Evolutionary conservation across 2,329 filamentous ascomycete species (phyloP), one percentile per base, ranked within the genome.

Genomic region (Pleoardoris graminearum): DNA sequence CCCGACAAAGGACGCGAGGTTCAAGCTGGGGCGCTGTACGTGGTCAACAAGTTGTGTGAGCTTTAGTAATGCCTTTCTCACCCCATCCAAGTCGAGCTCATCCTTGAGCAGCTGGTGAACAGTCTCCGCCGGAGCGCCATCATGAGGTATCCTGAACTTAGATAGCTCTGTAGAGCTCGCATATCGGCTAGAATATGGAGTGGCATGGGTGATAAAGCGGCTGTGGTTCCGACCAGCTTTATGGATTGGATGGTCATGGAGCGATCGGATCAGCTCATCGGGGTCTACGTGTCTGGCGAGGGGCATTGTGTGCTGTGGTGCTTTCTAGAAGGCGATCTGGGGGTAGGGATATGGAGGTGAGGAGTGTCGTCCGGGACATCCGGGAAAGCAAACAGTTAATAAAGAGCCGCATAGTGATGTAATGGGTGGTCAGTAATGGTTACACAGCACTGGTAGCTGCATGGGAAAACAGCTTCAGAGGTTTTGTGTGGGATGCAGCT

Each of bases 1-100:
- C 32, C 83, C 82, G 1, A 90, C 87, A 54, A 90, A 90, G 60
- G 82, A 71, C 8, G 87, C 86, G 22, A 88, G 73, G 63, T 90
- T 90, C 57, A 89, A 74, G 59, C 86, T 87, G 0, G 87, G 86
- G 42, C 80, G 79, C 23, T 86, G 84, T 83, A 30, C 85, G 69
- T 63, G 63, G 43, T 52, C 16, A 55, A 32, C 19, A 25, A 3
- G 4, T 21, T 3, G n/a, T 14, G 2, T 8, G 5, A n/a, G 21
- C 3, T 30, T 3, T 6, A 7, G 22, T 6, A 8, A 38, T 7
- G 10, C n/a, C 12, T 23, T 17, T 48, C 59, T 50, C 35, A 63
- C 58, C 25, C 69, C 71, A 50, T 74, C 71, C 12, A 74, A 56
- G 48, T 73, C 70, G 16, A 75, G 62, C 53, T 76, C 73, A 45